Evolutionary conservation across 257 asterid species (phyloP).

Genomic region (Verbascum thapsus): DNA sequence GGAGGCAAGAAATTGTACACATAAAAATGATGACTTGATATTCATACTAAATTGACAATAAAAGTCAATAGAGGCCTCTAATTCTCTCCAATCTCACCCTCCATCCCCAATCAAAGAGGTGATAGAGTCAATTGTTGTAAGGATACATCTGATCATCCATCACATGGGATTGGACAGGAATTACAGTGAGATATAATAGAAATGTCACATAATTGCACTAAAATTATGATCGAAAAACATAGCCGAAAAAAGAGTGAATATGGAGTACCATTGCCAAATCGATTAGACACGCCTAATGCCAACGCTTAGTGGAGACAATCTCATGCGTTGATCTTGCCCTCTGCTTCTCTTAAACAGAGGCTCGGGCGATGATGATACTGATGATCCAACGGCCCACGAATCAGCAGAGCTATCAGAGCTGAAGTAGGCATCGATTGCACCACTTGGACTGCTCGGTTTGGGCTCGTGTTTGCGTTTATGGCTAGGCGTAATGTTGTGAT

Average conservation of each 20-base stretch:
- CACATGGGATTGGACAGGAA: slow-evolving; percentile 47
- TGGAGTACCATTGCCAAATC: slow-evolving; percentile 50
- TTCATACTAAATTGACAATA: slow-evolving; percentile 28
- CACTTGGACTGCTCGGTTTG: slow-evolving; percentile 58
- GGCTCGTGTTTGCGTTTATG: slow-evolving; percentile 44
- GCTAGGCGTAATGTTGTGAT: slow-evolving; percentile 25
- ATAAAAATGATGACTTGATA: slow-evolving; percentile 30
- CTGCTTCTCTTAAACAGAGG: slow-evolving; percentile 48
- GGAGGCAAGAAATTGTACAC: slow-evolving; percentile 26
- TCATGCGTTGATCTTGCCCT: slow-evolving; percentile 51
- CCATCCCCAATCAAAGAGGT: slow-evolving; percentile 49
- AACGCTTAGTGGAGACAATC: slow-evolving; percentile 44
- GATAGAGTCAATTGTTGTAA: slow-evolving; percentile 41
- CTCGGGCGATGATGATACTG: slow-evolving; percentile 44
- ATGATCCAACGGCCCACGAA: slow-evolving; percentile 44
- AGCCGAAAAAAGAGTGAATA: slow-evolving; percentile 38
- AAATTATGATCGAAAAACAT: slow-evolving; percentile 42
- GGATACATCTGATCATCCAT: slow-evolving; percentile 37
- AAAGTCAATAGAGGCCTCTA: slow-evolving; percentile 22
- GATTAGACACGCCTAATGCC: slow-evolving; percentile 41
- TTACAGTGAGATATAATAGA: slow-evolving; percentile 36
- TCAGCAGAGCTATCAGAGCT: slow-evolving; percentile 57
- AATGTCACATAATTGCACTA: slow-evolving; percentile 45
- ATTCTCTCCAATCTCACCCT: slow-evolving; percentile 40
- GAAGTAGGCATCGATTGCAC: slow-evolving; percentile 59